Base-by-base conservation (phyloP, 1,284 basidiomycete species). In the Moesziomyces aphidis region DNA sequence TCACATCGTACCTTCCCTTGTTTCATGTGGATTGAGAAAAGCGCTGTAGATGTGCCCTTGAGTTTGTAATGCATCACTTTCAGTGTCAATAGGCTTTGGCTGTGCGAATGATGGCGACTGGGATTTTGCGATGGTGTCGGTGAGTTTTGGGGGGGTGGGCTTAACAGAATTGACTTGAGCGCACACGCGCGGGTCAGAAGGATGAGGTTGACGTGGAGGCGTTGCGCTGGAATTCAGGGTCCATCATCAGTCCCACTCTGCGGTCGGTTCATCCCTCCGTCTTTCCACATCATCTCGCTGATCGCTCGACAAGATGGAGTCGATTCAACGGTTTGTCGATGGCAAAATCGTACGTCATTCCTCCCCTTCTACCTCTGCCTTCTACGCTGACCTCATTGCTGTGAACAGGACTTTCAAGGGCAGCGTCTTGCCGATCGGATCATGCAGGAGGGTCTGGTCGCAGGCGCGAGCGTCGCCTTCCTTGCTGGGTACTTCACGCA, bases 401-500 rank as follows among this genome's bases (percentile, higher is more conserved):
- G 22, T 6, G 19, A 8, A 5, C 28, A 76, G 73, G 73, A 76
- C 59, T 76, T 76, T 51, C 51, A 56, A 57, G 69, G 58, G 13
- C 73, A 76, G 45, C 52, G 68, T 5, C 51, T 76, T 0, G 44
- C 46, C 7, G 73, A 76, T 47, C 64, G 73, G 6, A 48, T 76
- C 19, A 72, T 68, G 64, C 73, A 76, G 43, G 68, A 76, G 50
- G 50, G 46, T 9, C 58, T 73, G 15, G 58, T 65, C 2, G n/a
- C 47, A 11, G 53, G 51, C 10, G 71, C 71, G 0, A 23, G 22
- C 2, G 3, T 73, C 39, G 46, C 65, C 4, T 73, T 73, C 46
- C 24, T 68, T 2, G 43, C 64, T 0, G 73, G 73, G 9, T 76
- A 72, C 23, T 48, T 64, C 5, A 54, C 55, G 8, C 64, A 72